These are phyloP conservation scores for Pseudonitzschia pungens DNA, from an alignment of 108 stramenopile species.

Conservation along the genomic window DNA sequence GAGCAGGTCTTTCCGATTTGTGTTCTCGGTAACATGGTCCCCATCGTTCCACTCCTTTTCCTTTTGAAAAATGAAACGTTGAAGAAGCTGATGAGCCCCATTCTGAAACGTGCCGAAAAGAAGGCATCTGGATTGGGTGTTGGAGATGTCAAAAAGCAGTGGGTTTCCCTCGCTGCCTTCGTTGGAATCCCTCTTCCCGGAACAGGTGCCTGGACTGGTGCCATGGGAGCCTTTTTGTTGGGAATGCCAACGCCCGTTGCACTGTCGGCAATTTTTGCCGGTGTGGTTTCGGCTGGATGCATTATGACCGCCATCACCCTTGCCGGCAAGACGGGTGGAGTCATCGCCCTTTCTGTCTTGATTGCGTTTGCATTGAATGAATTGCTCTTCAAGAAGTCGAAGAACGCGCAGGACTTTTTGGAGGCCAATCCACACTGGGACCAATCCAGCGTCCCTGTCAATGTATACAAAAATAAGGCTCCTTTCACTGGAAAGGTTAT, in stretches of 20 bases:
- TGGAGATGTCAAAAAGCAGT: slow-evolving; percentile 78
- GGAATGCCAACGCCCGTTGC: slow-evolving; percentile 88
- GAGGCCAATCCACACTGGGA: slow-evolving; percentile 94
- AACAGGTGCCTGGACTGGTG: slow-evolving; percentile 98
- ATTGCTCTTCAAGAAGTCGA: slow-evolving; percentile 35
- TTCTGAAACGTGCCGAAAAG: slow-evolving; percentile 79
- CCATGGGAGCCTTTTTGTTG: slow-evolving; percentile 92
- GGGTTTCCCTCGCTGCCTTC: slow-evolving; percentile 91
- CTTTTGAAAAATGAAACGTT: slow-evolving; percentile 71
- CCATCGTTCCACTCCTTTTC: slow-evolving; percentile 82
- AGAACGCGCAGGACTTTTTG: slow-evolving; percentile 91
- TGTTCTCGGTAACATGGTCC: slow-evolving; percentile 92
- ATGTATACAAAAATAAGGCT: slow-evolving; percentile 95
- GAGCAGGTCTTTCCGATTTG: slow-evolving; percentile 78
- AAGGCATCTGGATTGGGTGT: slow-evolving; percentile 80
- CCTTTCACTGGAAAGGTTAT: slow-evolving; percentile 95
- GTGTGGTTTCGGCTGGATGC: slow-evolving; percentile 87
- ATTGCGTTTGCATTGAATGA: slow-evolving; percentile 66
- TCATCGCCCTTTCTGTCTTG: slow-evolving; percentile 66
- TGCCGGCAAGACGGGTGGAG: slow-evolving; percentile 79
- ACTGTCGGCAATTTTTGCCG: slow-evolving; percentile 86
- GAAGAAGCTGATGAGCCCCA: slow-evolving; percentile 77
- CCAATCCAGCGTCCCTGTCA: slow-evolving; percentile 86
- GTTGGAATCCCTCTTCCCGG: slow-evolving; percentile 96
- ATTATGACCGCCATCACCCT: slow-evolving; percentile 89